phyloP scores from a whole-genome alignment of 176 grass and related monocot species.

The Eleusine indica region DNA sequence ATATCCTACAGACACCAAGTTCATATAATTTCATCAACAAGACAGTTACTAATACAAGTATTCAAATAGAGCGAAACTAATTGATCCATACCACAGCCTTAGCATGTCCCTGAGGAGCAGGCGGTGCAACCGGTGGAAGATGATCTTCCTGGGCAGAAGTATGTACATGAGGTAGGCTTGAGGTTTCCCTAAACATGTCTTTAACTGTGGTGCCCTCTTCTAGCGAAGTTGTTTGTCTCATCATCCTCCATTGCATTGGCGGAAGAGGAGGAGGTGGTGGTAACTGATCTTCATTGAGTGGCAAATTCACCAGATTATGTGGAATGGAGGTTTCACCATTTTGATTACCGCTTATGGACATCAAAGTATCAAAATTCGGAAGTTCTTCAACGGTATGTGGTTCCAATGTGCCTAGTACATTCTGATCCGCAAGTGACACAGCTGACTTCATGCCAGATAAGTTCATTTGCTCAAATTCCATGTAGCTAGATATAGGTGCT shows the following conservation, averaged over 20 bases:
- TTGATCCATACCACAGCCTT: slow-evolving; percentile 46
- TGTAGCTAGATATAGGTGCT: slow-evolving; percentile 53
- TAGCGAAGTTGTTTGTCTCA: slow-evolving; percentile 45
- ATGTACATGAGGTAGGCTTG: slow-evolving; percentile 39
- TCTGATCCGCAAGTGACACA: slow-evolving; percentile 41
- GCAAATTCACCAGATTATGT: slow-evolving; percentile 27
- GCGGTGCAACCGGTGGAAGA: slow-evolving; percentile 20
- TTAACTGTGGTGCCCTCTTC: slow-evolving; percentile 41
- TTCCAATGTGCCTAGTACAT: slow-evolving; percentile 38
- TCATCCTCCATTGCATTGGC: slow-evolving; percentile 90
- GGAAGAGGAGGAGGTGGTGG: slow-evolving; percentile 88
- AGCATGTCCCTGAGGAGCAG: slow-evolving; percentile 29
- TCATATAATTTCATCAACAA: slow-evolving; percentile 36
- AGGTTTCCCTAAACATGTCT: slow-evolving; percentile 28
- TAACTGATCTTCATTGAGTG: slow-evolving; percentile 49
- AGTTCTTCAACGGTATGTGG: slow-evolving; percentile 53
- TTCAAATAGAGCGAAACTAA: slow-evolving; percentile 31
- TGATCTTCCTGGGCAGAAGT: slow-evolving; percentile 42
- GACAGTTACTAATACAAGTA: background rate
- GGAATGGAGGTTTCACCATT: slow-evolving; percentile 42
- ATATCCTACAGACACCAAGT: slow-evolving; percentile 42
- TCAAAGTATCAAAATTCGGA: slow-evolving; percentile 59
- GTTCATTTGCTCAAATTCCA: slow-evolving; percentile 67
- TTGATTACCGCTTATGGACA: slow-evolving; percentile 43
- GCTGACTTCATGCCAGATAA: slow-evolving; percentile 51